A percentile compares a stretch with the other conserved stretches of the same genome.
These are phyloP conservation scores for Bipolaris bicolor DNA, from an alignment of 2,329 filamentous ascomycete species.

Conservation along the genomic window DNA sequence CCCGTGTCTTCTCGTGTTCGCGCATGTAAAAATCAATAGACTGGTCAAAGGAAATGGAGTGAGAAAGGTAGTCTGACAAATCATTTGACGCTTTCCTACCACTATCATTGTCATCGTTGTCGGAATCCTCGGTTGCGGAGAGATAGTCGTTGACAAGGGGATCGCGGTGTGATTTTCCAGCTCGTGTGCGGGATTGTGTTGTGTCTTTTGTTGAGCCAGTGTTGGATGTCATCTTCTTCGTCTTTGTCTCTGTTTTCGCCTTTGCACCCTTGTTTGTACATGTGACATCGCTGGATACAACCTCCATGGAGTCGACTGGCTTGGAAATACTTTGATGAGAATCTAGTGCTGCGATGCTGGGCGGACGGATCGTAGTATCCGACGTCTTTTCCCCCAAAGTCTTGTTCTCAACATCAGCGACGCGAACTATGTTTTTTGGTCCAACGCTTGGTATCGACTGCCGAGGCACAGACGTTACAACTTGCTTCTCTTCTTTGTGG, in stretches of 20 bases:
- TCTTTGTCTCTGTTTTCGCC: neutral
- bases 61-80: constrained; percentile 19
- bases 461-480: constrained; percentile 4
- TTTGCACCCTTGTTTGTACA: neutral
- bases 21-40: constrained; percentile 10
- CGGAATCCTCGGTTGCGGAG: constrained; percentile 8
- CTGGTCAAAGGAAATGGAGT: constrained; percentile 23
- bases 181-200: neutral
- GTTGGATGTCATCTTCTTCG: neutral
- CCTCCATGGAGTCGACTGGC: constrained; percentile 17
- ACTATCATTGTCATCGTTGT: constrained; percentile 4
- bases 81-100: constrained; percentile 7
- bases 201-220: neutral
- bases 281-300: neutral
- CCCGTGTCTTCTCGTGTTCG: constrained; percentile 7
- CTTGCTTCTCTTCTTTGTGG: constrained; percentile 5
- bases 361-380: constrained; percentile 42
- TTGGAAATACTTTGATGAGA: constrained; percentile 29
- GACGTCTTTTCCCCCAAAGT: constrained; percentile 39
- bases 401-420: constrained; percentile 27
- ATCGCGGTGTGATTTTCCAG: constrained; percentile 1
- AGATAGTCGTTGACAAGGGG: constrained; percentile 11
- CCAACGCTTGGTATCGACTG: constrained; percentile 9
- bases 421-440: constrained; percentile 16
- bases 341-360: constrained; percentile 31